Percentiles rank a stretch among this genome's conserved stretches.
These are phyloP conservation scores for Cicer judaicum DNA, from an alignment of 306 rosid species.

Conservation along the genomic window DNA sequence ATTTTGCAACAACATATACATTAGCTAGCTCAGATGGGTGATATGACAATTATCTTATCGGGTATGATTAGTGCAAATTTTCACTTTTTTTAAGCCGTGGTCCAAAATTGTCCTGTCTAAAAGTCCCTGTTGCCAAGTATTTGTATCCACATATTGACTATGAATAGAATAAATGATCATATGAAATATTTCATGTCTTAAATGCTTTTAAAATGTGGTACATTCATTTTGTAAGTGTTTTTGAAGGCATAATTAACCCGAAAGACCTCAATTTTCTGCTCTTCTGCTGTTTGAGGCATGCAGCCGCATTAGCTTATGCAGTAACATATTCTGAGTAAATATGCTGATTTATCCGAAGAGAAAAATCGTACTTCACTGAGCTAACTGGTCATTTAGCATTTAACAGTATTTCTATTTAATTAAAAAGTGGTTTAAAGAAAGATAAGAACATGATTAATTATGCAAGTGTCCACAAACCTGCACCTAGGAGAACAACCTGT, in stretches of 20 bases:
- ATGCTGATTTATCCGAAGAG: neutral
- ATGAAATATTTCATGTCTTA: neutral
- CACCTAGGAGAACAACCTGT: slow-evolving; percentile 94
- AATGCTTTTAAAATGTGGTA: neutral
- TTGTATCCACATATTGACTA: neutral
- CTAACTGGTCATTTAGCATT: slow-evolving; percentile 21
- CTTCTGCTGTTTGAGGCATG: neutral
- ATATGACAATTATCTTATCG: neutral
- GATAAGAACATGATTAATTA: slow-evolving; percentile 10
- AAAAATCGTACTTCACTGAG: neutral
- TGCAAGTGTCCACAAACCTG: slow-evolving; percentile 62
- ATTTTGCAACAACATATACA: slow-evolving; percentile 36
- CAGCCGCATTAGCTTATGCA: neutral
- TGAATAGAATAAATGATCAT: neutral
- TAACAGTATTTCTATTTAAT: slow-evolving; percentile 9
- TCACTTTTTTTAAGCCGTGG: neutral
- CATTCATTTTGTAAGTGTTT: neutral
- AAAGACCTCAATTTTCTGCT: neutral
- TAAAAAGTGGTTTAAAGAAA: slow-evolving; percentile 25
- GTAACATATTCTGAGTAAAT: neutral
- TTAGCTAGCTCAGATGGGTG: neutral
- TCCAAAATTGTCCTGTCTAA: neutral
- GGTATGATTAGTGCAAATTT: neutral
- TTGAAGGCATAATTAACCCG: neutral
- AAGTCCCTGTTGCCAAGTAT: neutral